These are phyloP conservation scores for Didymella glomerata DNA, from an alignment of 2,329 filamentous ascomycete genomes.

Conservation along the genomic window DNA sequence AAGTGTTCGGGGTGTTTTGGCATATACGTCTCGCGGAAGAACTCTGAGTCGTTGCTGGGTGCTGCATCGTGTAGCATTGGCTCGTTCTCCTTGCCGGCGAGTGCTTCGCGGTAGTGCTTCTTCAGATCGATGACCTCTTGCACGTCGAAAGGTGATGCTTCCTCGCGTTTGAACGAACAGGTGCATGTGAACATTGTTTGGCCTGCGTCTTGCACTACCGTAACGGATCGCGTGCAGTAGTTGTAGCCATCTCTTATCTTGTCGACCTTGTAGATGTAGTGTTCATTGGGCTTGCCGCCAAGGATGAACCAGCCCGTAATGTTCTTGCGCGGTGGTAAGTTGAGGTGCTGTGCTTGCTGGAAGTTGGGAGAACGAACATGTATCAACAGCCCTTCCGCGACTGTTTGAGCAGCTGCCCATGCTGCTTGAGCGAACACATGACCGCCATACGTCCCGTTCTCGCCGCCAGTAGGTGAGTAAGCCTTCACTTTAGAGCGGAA, in stretches of 20 bases:
- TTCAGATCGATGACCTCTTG: constrained; percentile 50
- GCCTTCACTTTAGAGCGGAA: constrained; percentile 53
- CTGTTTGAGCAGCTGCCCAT: constrained; percentile 65
- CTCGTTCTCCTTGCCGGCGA: constrained; percentile 46
- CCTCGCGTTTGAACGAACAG: constrained; percentile 61
- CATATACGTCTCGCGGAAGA: constrained; percentile 43
- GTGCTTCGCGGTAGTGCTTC: constrained; percentile 45
- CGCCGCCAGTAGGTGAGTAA: constrained; percentile 54
- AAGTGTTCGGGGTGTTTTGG: constrained; percentile 47
- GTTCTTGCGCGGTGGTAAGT: constrained; percentile 49
- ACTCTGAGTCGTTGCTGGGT: constrained; percentile 34
- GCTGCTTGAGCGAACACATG: constrained; percentile 67
- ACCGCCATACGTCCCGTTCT: constrained; percentile 61
- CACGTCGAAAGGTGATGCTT: constrained; percentile 43
- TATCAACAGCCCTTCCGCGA: constrained; percentile 59
- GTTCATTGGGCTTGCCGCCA: constrained; percentile 56
- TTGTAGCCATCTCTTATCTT: constrained; percentile 61
- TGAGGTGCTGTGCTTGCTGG: not conserved
- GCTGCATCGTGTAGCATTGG: constrained; percentile 37
- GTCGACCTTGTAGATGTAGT: constrained; percentile 62
- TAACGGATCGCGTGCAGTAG: constrained; percentile 62
- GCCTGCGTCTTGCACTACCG: constrained; percentile 56
- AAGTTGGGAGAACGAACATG: constrained; percentile 52
- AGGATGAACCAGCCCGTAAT: constrained; percentile 63
- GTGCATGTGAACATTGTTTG: constrained; percentile 62